These are phyloP conservation scores for Mrakia frigida DNA, from an alignment of 768 basidiomycete species.

Conservation along the genomic window DNA sequence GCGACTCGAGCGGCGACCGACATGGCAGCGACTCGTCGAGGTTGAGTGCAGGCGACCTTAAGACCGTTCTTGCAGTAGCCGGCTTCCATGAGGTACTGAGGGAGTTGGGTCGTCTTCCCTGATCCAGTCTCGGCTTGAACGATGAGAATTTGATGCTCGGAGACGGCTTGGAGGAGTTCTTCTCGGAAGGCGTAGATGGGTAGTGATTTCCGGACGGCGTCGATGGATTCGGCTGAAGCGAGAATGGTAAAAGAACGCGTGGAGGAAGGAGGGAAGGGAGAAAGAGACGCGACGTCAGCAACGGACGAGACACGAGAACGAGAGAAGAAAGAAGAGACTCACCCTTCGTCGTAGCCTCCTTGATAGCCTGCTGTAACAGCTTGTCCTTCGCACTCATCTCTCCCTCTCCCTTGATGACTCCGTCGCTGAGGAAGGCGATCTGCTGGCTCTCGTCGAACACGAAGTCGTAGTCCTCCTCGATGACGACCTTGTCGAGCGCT, in stretches of 20 bases:
- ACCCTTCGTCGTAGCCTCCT: conserved; percentile 87
- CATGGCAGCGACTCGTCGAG: conserved; percentile 98
- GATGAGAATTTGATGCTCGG: conserved; percentile 87
- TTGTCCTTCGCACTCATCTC: conserved; percentile 78
- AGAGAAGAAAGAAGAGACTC: conserved; percentile 37
- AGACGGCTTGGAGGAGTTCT: conserved; percentile 79
- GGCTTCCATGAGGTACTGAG: conserved; percentile 96
- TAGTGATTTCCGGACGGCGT: conserved; percentile 85
- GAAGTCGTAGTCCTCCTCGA: conserved; percentile 83
- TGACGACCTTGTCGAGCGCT: conserved; percentile 78
- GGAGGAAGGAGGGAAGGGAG: not conserved
- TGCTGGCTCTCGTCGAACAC: conserved; percentile 98
- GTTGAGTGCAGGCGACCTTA: conserved; percentile 94
- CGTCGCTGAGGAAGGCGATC: conserved; percentile 88
- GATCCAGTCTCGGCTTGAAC: conserved; percentile 98
- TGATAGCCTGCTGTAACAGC: conserved; percentile 77
- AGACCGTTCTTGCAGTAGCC: conserved; percentile 82
- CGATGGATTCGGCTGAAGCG: conserved; percentile 70
- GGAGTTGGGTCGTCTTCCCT: conserved; percentile 96
- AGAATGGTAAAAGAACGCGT: not conserved
- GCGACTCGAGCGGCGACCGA: conserved; percentile 98
- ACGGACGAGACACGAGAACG: not conserved
- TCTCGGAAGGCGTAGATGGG: conserved; percentile 89
- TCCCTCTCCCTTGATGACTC: conserved; percentile 57
- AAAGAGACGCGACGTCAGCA: not conserved